These are phyloP conservation scores for Cercospora citrullina DNA, from an alignment of 2,329 filamentous ascomycete genomes.

Conservation along the genomic window DNA sequence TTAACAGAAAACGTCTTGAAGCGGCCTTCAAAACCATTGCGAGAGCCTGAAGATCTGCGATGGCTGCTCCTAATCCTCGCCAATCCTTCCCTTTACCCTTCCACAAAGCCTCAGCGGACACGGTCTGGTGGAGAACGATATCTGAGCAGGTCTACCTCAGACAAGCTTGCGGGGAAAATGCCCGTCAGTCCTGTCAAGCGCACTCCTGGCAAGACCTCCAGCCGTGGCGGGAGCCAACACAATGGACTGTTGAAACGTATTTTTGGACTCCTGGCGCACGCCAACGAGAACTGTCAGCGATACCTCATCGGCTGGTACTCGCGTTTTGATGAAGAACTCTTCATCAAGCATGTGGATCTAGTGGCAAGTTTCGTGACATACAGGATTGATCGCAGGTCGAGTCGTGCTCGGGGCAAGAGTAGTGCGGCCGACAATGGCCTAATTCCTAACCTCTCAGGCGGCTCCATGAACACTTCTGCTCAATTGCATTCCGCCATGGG, in stretches of 20 bases:
- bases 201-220: slow-evolving; percentile 33
- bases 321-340: slow-evolving; percentile 65
- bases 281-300: slow-evolving; percentile 72
- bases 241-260: slow-evolving; percentile 84
- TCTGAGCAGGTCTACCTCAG: slow-evolving; percentile 21
- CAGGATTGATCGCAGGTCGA: slow-evolving; percentile 69
- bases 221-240: slow-evolving; percentile 62
- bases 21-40: slow-evolving; percentile 69
- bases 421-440: slow-evolving; percentile 63
- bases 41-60: slow-evolving; percentile 67
- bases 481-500: slow-evolving; percentile 77
- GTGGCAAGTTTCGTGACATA: slow-evolving; percentile 78
- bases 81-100: slow-evolving; percentile 72
- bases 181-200: slow-evolving; percentile 24
- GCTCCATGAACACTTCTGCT: slow-evolving; percentile 62
- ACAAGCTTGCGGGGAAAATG: slow-evolving; percentile 21
- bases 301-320: slow-evolving; percentile 78
- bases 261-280: slow-evolving; percentile 74
- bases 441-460: slow-evolving; percentile 69
- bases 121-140: slow-evolving; percentile 9
- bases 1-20: slow-evolving; percentile 77
- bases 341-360: slow-evolving; percentile 73
- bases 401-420: slow-evolving; percentile 62
- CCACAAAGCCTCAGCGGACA: slow-evolving; percentile 21
- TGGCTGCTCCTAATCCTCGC: slow-evolving; percentile 76